Evolutionary conservation across 495 filamentous ascomycete genomes (phyloP), one percentile per base, ranked within the genome.

Genomic region (Aspergillus steynii): DNA sequence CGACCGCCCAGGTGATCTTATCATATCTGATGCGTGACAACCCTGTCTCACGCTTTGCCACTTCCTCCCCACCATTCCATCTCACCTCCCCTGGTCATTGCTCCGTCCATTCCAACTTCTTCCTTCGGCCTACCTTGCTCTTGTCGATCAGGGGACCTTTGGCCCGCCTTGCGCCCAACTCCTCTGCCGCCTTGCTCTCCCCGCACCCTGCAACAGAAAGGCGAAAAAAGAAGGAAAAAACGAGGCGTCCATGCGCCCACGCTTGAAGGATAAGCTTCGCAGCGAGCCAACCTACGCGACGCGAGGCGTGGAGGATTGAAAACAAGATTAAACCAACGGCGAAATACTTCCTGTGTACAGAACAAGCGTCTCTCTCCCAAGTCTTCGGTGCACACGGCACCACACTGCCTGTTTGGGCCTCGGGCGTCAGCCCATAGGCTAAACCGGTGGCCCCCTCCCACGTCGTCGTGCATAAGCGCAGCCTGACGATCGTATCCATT

Each of bases 391-490:
- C 61, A 47, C 51, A 42, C 50, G 65, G 61, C 53, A 59, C 61
- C 61, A 60, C 61, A 61, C 65, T 66, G 57, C 65, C 61, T 52
- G 42, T 56, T 58, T 69, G 56, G 62, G 72, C 63, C 59, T 65
- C 65, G 65, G 66, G 61, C 63, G 54, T 74, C 61, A 53, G 67
- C 73, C 65, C 71, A 73, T 68, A 65, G 63, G 66, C 66, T 69
- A 60, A 62, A 61, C 59, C 58, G 25, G 59, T 61, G 50, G 63
- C 53, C 55, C 29, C 62, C 61, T 65, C 62, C 59, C 65, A 63
- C 61, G 58, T 72, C 69, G 66, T 61, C 69, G 58, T 74, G 74
- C 74, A 78, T 75, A 71, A 75, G 74, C 71, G 70, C 54, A 66
- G 70, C 68, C 70, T 72, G 75, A 66, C 66, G 71, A 75, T 74